Evolutionary conservation across 75 land plant species (phyloP), one percentile per base, ranked within the genome.

Genomic region (Adiantum capillusveneris): DNA sequence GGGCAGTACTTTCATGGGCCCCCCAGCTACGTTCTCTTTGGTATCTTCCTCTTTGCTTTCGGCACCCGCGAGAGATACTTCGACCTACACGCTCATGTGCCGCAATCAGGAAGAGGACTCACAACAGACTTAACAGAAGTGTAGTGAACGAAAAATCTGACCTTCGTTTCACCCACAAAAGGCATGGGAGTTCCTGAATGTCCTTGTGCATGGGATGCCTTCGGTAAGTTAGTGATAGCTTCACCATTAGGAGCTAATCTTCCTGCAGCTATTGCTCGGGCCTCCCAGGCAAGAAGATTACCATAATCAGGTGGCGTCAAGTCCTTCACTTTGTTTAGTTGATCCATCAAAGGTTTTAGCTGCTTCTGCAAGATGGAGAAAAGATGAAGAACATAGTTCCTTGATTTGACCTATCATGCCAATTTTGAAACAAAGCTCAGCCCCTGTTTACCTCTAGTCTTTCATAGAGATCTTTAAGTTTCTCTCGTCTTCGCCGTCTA

Each of bases 361-460:
- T 92, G 95, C 14, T 48, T 81, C 94, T 90, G 80, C 39, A 75
- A n/a, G n/a, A 0, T 64, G 29, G 49, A 57, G 14, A 31, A 26
- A 29, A 30, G 59, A 37, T 43, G 19, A 91, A 72, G 56, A 81
- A 93, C 13, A 67, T 75, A 56, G n/a, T n/a, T n/a, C n/a, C n/a
- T n/a, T n/a, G n/a, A n/a, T n/a, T n/a, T n/a, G n/a, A n/a, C n/a
- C n/a, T n/a, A n/a, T n/a, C n/a, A n/a, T n/a, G n/a, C n/a, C n/a
- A 13, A 13, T n/a, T n/a, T n/a, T n/a, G n/a, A n/a, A n/a, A n/a
- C n/a, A n/a, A n/a, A n/a, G n/a, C 64, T 66, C 63, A 88, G 63
- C 9, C 88, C 93, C 44, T 88, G 88, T 89, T 48, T 44, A 91
- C 97, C 76, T 92, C 95, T 74, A 92, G 70, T 51, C 70, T 84